These are phyloP conservation scores for Canavalia gladiata DNA, from an alignment of 306 rosid species.

Conservation along the genomic window DNA sequence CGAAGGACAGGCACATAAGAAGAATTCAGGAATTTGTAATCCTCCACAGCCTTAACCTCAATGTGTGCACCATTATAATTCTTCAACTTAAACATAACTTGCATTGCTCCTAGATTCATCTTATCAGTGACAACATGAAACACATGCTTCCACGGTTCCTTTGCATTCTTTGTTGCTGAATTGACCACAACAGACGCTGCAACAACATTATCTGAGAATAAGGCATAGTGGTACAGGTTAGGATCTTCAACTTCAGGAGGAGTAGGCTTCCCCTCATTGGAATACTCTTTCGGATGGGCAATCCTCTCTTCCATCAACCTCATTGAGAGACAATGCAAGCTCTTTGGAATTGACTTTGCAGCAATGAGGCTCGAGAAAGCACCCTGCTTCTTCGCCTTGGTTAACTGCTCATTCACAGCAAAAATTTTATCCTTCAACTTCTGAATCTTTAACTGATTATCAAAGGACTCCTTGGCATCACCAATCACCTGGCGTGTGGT, in stretches of 20 bases:
- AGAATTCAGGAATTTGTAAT: slow-evolving; percentile 83
- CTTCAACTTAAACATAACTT: slow-evolving; percentile 84
- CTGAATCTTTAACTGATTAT: slow-evolving; percentile 94
- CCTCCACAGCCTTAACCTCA: slow-evolving; percentile 90
- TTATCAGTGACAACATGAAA: slow-evolving; percentile 92
- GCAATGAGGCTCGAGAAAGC: slow-evolving; percentile 95
- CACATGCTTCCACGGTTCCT: slow-evolving; percentile 89
- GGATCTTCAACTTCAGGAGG: slow-evolving; percentile 81
- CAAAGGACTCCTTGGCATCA: slow-evolving; percentile 92
- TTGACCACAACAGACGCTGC: slow-evolving; percentile 91
- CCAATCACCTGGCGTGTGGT: slow-evolving; percentile 81
- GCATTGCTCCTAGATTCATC: slow-evolving; percentile 96
- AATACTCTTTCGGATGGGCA: slow-evolving; percentile 71
- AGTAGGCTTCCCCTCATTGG: slow-evolving; percentile 67
- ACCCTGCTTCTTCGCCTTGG: slow-evolving; percentile 94
- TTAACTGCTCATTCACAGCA: slow-evolving; percentile 81
- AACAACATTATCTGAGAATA: slow-evolving; percentile 81
- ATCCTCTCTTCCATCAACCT: slow-evolving; percentile 82
- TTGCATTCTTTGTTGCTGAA: slow-evolving; percentile 79
- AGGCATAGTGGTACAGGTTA: slow-evolving; percentile 79
- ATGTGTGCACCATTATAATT: slow-evolving; percentile 76
- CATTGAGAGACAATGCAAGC: slow-evolving; percentile 81
- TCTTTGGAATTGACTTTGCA: slow-evolving; percentile 85
- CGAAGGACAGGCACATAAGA: slow-evolving; percentile 82
- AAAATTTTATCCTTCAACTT: slow-evolving; percentile 94